These are phyloP conservation scores for Erysimum pusillum DNA, from an alignment of 441 rosid genomes.

Conservation along the genomic window DNA sequence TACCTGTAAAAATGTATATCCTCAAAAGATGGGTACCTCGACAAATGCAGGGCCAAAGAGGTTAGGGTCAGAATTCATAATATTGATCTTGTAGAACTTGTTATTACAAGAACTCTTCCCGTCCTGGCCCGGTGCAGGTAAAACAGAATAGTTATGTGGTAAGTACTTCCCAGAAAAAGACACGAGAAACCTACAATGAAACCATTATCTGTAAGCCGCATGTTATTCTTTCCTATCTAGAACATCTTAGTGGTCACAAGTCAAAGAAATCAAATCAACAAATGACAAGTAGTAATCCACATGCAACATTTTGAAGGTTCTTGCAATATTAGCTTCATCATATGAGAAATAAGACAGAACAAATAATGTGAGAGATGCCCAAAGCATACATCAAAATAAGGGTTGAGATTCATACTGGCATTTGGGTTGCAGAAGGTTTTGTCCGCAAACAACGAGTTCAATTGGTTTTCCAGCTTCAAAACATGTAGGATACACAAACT, in stretches of 20 bases:
- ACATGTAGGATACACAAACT: slow-evolving; percentile 83
- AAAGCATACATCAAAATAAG: slow-evolving; percentile 13
- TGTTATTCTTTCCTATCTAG: slow-evolving; percentile 16
- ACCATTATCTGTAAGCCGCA: slow-evolving; percentile 43
- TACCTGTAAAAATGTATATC: slow-evolving; percentile 11
- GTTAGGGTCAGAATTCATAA: slow-evolving; percentile 64
- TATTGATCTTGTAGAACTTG: slow-evolving; percentile 70
- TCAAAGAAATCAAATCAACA: slow-evolving; percentile 3
- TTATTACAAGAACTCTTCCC: slow-evolving; percentile 58
- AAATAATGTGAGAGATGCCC: slow-evolving; percentile 2
- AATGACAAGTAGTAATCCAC: slow-evolving; percentile 19
- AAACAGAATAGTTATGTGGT: slow-evolving; percentile 59
- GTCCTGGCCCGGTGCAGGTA: slow-evolving; percentile 52
- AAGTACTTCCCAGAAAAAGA: slow-evolving; percentile 94
- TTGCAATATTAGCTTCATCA: slow-evolving; percentile 20
- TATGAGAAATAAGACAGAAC: slow-evolving; percentile 14
- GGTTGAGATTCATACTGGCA: slow-evolving; percentile 64
- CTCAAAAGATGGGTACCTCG: slow-evolving; percentile 62
- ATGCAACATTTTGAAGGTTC: slow-evolving; percentile 18
- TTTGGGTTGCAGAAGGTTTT: slow-evolving; percentile 77
- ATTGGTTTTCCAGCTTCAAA: slow-evolving; percentile 96
- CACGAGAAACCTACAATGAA: slow-evolving; percentile 79
- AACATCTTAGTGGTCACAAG: slow-evolving; percentile 24
- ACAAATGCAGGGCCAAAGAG: slow-evolving; percentile 93
- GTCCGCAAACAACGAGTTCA: slow-evolving; percentile 89